A percentile compares a stretch with the other conserved stretches of the same genome.
Evolutionary conservation across 1,284 basidiomycete species (phyloP).

Genomic region (Ceratobasidium sp.): DNA sequence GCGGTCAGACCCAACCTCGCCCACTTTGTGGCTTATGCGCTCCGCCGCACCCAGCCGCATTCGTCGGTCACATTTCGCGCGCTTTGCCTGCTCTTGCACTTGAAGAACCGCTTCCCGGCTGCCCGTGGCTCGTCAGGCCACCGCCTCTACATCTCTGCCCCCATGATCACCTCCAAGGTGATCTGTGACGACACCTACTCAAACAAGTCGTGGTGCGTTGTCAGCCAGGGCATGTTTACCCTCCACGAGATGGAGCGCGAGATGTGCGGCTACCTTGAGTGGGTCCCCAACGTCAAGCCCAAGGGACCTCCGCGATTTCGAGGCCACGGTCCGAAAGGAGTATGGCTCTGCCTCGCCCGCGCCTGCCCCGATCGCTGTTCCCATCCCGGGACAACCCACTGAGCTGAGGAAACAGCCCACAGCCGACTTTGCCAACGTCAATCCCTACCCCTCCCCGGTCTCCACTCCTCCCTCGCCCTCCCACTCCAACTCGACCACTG

Average conservation of each 20-base stretch:
- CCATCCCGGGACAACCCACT: background rate
- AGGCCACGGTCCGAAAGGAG: slow-evolving; percentile 55
- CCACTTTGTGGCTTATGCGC: slow-evolving; percentile 87
- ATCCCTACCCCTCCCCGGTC: slow-evolving; percentile 46
- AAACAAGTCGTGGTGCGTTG: too few species aligned
- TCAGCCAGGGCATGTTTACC: too few species aligned
- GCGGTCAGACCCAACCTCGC: slow-evolving; percentile 66
- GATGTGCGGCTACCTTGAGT: slow-evolving; percentile 87
- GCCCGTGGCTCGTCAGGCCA: slow-evolving; percentile 63
- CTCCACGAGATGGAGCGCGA: slow-evolving; percentile 64
- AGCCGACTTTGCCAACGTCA: slow-evolving; percentile 5
- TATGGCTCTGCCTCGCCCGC: background rate
- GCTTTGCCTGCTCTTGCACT: slow-evolving; percentile 59
- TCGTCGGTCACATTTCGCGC: slow-evolving; percentile 66
- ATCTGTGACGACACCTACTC: too few species aligned
- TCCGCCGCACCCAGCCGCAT: slow-evolving; percentile 88
- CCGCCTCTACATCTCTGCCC: slow-evolving; percentile 63
- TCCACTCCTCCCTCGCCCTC: slow-evolving; percentile 48
- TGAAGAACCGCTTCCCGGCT: too few species aligned
- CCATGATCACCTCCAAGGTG: slow-evolving; percentile 59
- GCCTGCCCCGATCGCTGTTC: background rate
- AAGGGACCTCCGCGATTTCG: slow-evolving; percentile 71
- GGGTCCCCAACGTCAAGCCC: slow-evolving; percentile 84
- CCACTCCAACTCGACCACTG: slow-evolving; percentile 46
- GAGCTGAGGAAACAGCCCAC: slow-evolving; percentile 20